phyloP scores from a whole-genome alignment of 768 basidiomycete species.

The Sutorius australiensis region DNA sequence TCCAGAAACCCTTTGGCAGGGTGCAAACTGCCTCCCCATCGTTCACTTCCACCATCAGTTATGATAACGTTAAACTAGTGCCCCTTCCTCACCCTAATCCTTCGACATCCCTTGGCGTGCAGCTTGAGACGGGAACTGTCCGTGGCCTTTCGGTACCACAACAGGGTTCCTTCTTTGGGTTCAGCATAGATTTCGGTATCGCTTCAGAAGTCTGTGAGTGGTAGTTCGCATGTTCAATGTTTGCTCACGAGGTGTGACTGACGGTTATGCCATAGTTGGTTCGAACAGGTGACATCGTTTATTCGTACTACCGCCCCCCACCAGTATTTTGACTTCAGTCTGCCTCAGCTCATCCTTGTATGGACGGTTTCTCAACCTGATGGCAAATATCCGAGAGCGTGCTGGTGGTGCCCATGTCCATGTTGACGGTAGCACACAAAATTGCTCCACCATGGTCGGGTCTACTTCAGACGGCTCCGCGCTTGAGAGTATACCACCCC shows the following conservation, averaged over 20 bases:
- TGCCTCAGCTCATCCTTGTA: constrained; percentile 43
- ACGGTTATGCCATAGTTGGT: constrained; percentile 10
- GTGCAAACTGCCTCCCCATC: constrained; percentile 35
- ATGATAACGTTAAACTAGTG: constrained; percentile 47
- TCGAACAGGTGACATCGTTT: constrained; percentile 13
- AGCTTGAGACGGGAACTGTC: constrained; percentile 33
- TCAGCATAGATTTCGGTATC: constrained; percentile 75
- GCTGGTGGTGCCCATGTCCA: constrained; percentile 62
- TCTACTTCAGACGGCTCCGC: constrained; percentile 45
- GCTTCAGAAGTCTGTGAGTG: constrained; percentile 40
- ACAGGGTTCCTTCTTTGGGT: constrained; percentile 63
- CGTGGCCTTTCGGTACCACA: constrained; percentile 39
- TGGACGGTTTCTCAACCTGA: constrained; percentile 73
- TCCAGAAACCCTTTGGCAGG: constrained; percentile 26
- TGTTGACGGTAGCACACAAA: constrained; percentile 84
- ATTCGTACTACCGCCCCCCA: background rate
- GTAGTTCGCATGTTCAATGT: background rate
- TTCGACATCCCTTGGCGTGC: constrained; percentile 40
- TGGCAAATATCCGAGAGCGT: constrained; percentile 65
- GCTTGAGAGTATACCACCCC: constrained; percentile 41
- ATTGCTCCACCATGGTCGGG: constrained; percentile 50
- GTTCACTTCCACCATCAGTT: constrained; percentile 48
- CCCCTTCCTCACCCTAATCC: constrained; percentile 50
- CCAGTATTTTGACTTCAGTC: background rate
- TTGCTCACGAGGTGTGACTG: background rate